Base-by-base conservation (phyloP, 2,329 filamentous ascomycete genomes). In the Cladophialophora chaetospira region DNA sequence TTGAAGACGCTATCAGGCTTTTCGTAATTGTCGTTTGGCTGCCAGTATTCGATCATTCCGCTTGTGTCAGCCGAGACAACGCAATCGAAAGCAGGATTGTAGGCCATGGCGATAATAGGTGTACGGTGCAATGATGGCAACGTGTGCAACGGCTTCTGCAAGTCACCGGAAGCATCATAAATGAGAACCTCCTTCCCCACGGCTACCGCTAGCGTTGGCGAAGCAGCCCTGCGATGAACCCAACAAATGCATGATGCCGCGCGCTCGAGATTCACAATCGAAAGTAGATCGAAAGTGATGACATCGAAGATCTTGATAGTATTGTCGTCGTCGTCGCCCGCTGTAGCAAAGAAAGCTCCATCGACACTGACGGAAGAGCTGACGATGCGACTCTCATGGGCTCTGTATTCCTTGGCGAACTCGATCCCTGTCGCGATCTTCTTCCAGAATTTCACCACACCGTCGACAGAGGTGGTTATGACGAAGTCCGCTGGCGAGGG, bases 401-500 rank as follows among this genome's bases (percentile, higher is more conserved):
- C 92, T 69, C 87, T 88, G 77, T 96, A 99, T 75, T 99, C 92
- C 75, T 99, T 99, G 51, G 97, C 93, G 69, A 99, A 99, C 75
- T 99, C 95, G 57, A 99, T 89, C 0, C 90, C 90, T 29, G 89
- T 86, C 1, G 85, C 87, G 63, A 89, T 83, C 77, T 99, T 99
- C 77, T 99, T 99, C 94, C 94, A 99, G 72, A 99, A 99, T 73
- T 99, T 99, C 66, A 97, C 93, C 0, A 93, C 88, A n/a, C 95
- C 95, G 70, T 99, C 94, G 40, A 89, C 77, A 0, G 94, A 97
- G 60, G 89, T 90, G 1, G 94, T 99, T 61, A 99, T 94, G 33
- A 99, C 79, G 70, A 99, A 99, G 66, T 97, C 94, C 58, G 93
- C 97, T 58, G 88, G 78, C 8, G 63, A 61, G 0, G 92, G 92